phyloP scores from a whole-genome alignment of 176 grass and related monocot species.

The Aegilops bicornis region DNA sequence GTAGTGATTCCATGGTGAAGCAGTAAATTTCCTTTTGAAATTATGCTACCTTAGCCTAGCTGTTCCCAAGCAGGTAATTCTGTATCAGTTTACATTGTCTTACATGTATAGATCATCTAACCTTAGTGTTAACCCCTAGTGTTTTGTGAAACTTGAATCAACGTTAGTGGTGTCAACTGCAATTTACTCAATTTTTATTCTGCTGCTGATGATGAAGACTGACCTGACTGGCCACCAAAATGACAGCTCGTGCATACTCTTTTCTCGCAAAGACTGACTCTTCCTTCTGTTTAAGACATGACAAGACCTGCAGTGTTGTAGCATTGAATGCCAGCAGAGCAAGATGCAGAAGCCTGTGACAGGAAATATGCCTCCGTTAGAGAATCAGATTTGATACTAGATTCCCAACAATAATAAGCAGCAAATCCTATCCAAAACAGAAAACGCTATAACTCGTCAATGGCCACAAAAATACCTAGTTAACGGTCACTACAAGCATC shows the following conservation, averaged over 20 bases:
- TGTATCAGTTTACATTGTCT: not conserved
- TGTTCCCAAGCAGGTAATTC: not conserved
- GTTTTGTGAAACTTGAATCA: not conserved
- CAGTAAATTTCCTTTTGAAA: not conserved
- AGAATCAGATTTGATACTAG: constrained; percentile 1
- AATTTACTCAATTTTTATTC: constrained; percentile 2
- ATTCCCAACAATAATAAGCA: not conserved
- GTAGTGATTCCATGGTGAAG: not conserved
- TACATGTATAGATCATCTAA: not conserved
- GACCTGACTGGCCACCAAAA: constrained; percentile 93
- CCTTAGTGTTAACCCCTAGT: not conserved
- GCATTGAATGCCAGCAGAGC: constrained; percentile 59
- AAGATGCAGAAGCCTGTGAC: constrained; percentile 70
- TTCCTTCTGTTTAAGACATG: constrained; percentile 39
- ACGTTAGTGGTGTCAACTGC: not conserved
- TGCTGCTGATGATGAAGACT: constrained; percentile 32
- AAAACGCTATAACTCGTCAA: not conserved
- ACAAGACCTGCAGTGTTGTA: constrained; percentile 51
- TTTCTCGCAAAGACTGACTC: constrained; percentile 65
- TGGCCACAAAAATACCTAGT: not conserved
- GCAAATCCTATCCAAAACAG: not conserved
- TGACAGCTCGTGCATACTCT: constrained; percentile 80
- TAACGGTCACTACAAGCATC: not conserved
- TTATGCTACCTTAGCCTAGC: not conserved
- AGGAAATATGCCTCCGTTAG: constrained; percentile 38